Evolutionary conservation across 2,329 filamentous ascomycete genomes (phyloP), one percentile per base, ranked within the genome.

Genomic region (Atkinsonella hypoxylon): DNA sequence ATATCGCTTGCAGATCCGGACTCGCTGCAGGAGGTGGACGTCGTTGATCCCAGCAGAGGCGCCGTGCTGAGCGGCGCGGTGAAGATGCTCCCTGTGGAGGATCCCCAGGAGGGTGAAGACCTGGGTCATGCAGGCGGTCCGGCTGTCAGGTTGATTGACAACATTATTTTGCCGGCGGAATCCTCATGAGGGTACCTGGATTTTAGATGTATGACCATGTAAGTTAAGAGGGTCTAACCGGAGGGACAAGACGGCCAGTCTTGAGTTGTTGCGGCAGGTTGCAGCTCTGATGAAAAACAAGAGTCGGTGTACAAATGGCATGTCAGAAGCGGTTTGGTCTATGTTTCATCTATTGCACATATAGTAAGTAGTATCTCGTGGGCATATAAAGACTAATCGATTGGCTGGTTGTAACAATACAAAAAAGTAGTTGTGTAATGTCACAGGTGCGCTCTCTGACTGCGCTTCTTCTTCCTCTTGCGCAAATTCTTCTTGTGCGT

Each of bases 1-100:
- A 79, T 98, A 51, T 95, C 89, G 15, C 75, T 98, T 26, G 86
- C 91, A 0, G 89, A 97, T 60, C 87, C 89, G 1, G 81, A 88
- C 9, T 85, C 83, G 0, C 79, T 98, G 70, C 78, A 87, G 53
- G 91, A 97, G 68, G 61, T 95, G 1, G 76, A 85, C 0, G 64
- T 70, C 12, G 77, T 97, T 2, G 86, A 95, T 60, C 73, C 76
- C 0, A 67, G 70, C 0, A 80, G 73, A 55, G 91, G 91, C 1
- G 90, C 85, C 0, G 85, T 98, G 36, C 67, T 98, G 51, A 97
- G 91, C 63, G 89, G 88, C 3, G 93, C 93, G 0, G 73, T 98
- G 52, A 93, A 87, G 69, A 95, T 98, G 85, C 64, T 88, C 44
- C 86, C 89, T 0, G 72, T 95, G 1, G 87, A 94, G 62, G 75